A percentile compares a stretch with the other conserved stretches of the same genome.
phyloP scores from a whole-genome alignment of 2,329 filamentous ascomycete genomes.

The Colletotrichum nymphaeae region DNA sequence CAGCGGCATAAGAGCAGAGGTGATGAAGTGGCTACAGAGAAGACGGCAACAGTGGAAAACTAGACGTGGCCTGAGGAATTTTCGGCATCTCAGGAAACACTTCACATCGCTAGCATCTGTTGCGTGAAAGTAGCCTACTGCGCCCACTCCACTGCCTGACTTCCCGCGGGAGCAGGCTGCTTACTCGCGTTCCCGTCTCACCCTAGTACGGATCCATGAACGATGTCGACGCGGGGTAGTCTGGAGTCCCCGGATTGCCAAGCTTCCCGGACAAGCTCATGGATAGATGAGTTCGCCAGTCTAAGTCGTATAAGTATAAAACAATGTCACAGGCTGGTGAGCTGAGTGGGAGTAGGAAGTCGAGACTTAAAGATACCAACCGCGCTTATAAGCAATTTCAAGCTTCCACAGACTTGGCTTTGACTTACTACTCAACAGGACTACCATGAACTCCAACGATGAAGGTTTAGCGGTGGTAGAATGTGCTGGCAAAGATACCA shows the following conservation, averaged over 20 bases:
- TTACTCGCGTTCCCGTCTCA: background rate
- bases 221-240: slow-evolving; percentile 19
- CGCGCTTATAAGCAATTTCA: background rate
- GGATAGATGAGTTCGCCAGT: too few species aligned
- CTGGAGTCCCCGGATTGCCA: slow-evolving; percentile 32
- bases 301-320: slow-evolving; percentile 15
- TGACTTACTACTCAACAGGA: too few species aligned
- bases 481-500: slow-evolving; percentile 5
- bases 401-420: background rate
- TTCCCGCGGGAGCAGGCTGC: slow-evolving; percentile 6
- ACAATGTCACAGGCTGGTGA: background rate
- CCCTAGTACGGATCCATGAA: background rate
- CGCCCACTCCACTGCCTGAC: background rate
- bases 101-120: too few species aligned
- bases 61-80: too few species aligned
- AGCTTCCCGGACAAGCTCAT: background rate
- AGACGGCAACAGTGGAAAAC: too few species aligned
- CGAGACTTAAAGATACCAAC: background rate
- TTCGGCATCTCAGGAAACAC: too few species aligned
- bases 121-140: too few species aligned
- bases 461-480: background rate
- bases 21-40: too few species aligned
- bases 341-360: background rate
- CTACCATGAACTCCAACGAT: background rate
- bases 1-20: too few species aligned